Conservation (phyloP, 345 rosid genomes). For the Lumnitzera racemosa region DNA sequence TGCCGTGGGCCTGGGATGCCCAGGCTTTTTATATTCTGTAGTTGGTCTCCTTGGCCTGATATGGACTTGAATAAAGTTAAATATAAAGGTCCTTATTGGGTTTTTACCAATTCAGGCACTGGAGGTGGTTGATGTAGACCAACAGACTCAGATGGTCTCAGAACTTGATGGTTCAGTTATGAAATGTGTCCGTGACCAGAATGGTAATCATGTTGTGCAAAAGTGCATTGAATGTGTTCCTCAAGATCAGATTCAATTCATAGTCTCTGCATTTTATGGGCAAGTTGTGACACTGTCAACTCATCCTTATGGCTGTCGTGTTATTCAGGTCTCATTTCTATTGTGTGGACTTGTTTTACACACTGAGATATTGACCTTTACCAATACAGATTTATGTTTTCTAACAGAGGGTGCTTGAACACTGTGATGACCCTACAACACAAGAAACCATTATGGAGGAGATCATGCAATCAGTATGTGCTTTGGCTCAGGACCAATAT, state of each 20-base stretch:
- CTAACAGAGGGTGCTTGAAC: slow-evolving; percentile 83
- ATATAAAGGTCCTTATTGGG: slow-evolving; percentile 5
- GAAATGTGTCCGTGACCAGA: slow-evolving; percentile 96
- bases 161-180: slow-evolving; percentile 86
- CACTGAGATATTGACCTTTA: slow-evolving; percentile 2
- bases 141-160: slow-evolving; percentile 61
- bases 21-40: no score
- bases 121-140: slow-evolving; percentile 78
- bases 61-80: not conserved
- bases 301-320: slow-evolving; percentile 99
- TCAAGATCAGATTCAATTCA: slow-evolving; percentile 69
- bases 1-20: no score
- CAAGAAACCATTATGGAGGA: slow-evolving; percentile 78
- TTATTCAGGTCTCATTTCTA: slow-evolving; percentile 58
- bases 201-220: slow-evolving; percentile 98
- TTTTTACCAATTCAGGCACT: slow-evolving; percentile 49
- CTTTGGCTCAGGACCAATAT: slow-evolving; percentile 85
- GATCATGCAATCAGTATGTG: slow-evolving; percentile 68
- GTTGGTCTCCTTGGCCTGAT: no score
- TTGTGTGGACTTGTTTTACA: slow-evolving; percentile 1
- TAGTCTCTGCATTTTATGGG: slow-evolving; percentile 78
- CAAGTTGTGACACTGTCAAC: slow-evolving; percentile 82
- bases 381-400: slow-evolving; percentile 1
- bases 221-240: slow-evolving; percentile 92
- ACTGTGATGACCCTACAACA: slow-evolving; percentile 55